A percentile compares a stretch with the other conserved stretches of the same genome.
phyloP scores from a whole-genome alignment of 176 grass and related monocot genomes.

The Zoysia pacifica region DNA sequence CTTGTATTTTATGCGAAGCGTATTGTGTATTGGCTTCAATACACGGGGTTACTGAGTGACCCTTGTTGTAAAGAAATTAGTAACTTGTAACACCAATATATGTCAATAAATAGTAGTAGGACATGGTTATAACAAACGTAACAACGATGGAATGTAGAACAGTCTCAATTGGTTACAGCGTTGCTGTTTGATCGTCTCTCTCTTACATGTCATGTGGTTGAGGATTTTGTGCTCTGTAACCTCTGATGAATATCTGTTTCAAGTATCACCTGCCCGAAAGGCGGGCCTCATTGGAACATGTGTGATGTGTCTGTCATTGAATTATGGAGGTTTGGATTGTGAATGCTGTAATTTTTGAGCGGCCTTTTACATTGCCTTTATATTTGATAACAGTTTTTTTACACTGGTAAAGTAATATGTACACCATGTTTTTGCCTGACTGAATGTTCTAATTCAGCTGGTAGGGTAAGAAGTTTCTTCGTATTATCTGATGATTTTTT shows the following conservation, averaged over 20 bases:
- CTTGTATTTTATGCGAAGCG: constrained; percentile 47
- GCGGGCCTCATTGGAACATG: neutral
- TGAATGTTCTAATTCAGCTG: neutral
- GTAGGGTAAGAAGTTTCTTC: neutral
- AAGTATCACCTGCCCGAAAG: neutral
- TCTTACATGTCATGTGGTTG: neutral
- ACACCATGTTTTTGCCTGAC: neutral
- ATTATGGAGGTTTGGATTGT: neutral
- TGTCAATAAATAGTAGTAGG: constrained; percentile 57
- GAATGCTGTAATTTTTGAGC: neutral
- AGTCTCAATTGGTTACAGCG: neutral
- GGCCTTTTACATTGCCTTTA: neutral
- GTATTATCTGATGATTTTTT: neutral
- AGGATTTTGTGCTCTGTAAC: neutral
- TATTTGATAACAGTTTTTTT: neutral
- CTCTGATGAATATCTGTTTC: neutral
- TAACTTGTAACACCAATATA: constrained; percentile 36
- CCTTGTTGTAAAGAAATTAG: constrained; percentile 74
- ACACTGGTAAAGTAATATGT: neutral
- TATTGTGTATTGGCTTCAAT: constrained; percentile 50
- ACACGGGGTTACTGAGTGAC: constrained; percentile 45
- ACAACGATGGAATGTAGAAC: neutral
- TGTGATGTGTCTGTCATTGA: neutral
- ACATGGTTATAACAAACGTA: constrained; percentile 29
- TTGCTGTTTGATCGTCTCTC: neutral